phyloP scores from a whole-genome alignment of 345 rosid genomes.

The Conringia planisiliqua region DNA sequence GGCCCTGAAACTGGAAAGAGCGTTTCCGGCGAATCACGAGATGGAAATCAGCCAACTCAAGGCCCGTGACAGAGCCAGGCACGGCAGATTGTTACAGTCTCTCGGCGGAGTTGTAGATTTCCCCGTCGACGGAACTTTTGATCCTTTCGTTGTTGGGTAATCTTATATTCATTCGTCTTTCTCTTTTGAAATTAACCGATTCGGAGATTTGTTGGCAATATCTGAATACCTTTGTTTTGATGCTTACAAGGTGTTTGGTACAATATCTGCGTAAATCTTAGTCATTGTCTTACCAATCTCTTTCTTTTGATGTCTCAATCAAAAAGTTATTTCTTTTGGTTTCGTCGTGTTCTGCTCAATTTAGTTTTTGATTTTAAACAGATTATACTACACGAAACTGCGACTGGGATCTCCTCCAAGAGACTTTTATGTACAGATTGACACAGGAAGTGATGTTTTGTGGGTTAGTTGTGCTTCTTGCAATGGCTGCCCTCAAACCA shows the following conservation, averaged over 20 bases:
- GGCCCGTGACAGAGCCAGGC: slow-evolving; percentile 67
- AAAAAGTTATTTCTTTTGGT: background rate
- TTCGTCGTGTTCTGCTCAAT: background rate
- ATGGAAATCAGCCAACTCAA: slow-evolving; percentile 55
- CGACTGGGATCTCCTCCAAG: slow-evolving; percentile 83
- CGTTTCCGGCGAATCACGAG: slow-evolving; percentile 44
- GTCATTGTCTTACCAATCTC: background rate
- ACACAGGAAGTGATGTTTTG: slow-evolving; percentile 95
- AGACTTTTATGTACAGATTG: slow-evolving; percentile 89
- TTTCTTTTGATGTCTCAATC: background rate
- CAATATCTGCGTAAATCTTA: background rate
- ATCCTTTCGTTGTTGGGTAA: slow-evolving; percentile 91
- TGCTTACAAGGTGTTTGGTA: slow-evolving; percentile 22
- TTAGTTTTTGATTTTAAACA: slow-evolving; percentile 19
- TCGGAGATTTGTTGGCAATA: background rate
- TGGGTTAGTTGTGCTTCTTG: slow-evolving; percentile 90
- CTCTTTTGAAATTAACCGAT: too few species aligned
- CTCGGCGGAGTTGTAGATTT: slow-evolving; percentile 68
- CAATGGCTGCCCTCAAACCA: slow-evolving; percentile 78
- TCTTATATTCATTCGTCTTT: background rate
- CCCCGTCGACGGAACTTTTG: slow-evolving; percentile 70
- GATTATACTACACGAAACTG: slow-evolving; percentile 81
- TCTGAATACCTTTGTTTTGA: background rate
- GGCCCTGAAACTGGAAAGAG: slow-evolving; percentile 55
- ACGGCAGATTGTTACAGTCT: slow-evolving; percentile 74